phyloP scores from a whole-genome alignment of 129 eudicot genomes.

The Helianthus tuberosus region DNA sequence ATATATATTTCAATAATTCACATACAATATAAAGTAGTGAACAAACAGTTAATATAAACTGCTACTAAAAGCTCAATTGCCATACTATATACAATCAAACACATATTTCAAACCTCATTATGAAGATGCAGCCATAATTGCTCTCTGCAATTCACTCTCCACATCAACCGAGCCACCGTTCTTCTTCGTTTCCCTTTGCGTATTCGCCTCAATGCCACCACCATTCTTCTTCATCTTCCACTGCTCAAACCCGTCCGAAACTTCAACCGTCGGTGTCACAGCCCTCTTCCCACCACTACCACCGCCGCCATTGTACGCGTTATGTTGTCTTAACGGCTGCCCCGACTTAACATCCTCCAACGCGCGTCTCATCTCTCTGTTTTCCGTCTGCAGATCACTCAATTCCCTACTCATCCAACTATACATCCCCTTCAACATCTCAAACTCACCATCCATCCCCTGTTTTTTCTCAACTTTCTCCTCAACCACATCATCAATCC shows the following conservation, averaged over 20 bases:
- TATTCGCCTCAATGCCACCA: conserved; percentile 39
- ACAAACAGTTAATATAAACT: conserved; percentile 14
- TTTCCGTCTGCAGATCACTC: conserved; percentile 54
- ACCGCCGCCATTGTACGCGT: neutral
- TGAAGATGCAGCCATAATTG: conserved; percentile 78
- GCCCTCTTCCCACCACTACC: conserved; percentile 38
- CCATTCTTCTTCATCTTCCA: conserved; percentile 68
- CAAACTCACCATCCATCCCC: conserved; percentile 41
- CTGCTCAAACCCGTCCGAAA: conserved; percentile 55
- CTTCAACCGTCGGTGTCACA: conserved; percentile 32
- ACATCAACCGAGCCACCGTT: conserved; percentile 46
- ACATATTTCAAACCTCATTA: conserved; percentile 46
- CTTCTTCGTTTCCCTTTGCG: conserved; percentile 55
- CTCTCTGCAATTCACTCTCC: conserved; percentile 88
- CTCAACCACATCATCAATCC: conserved; percentile 51
- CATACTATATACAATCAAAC: conserved; percentile 34
- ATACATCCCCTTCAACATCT: conserved; percentile 76
- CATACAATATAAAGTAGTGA: conserved; percentile 11
- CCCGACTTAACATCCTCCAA: conserved; percentile 54
- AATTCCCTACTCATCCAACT: conserved; percentile 77
- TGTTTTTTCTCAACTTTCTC: conserved; percentile 25
- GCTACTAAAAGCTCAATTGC: conserved; percentile 20
- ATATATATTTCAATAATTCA: neutral
- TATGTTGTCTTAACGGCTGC: conserved; percentile 20
- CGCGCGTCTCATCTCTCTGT: conserved; percentile 59